Conservation (phyloP, 169 alveolate species). For the Amoebophrya sp. region DNA sequence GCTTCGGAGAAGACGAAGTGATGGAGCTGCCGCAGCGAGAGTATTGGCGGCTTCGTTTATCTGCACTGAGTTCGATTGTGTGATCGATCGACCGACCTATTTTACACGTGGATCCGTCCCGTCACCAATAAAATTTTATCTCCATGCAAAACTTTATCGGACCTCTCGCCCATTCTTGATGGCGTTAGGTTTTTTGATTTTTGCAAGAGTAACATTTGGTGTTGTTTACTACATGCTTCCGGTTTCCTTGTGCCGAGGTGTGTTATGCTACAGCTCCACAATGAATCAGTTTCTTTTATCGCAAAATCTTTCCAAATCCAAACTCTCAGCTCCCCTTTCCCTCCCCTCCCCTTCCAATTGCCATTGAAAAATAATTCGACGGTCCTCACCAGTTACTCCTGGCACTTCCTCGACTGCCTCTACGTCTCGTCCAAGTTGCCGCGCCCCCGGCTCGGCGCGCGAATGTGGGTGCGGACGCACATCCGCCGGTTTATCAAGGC, state of each 20-base stretch:
- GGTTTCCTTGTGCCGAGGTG: not conserved
- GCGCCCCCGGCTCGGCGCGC: slow-evolving; percentile 72
- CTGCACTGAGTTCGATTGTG: not conserved
- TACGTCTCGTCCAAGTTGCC: not conserved
- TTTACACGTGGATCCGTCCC: too few species aligned
- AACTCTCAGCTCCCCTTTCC: too few species aligned
- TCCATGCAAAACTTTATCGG: not conserved
- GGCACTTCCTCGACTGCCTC: not conserved
- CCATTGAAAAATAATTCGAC: too few species aligned
- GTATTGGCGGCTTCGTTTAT: not conserved
- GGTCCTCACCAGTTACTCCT: not conserved
- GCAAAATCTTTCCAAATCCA: not conserved
- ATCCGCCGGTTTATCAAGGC: slow-evolving; percentile 52
- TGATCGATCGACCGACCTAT: too few species aligned
- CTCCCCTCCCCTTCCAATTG: too few species aligned
- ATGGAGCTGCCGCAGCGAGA: not conserved
- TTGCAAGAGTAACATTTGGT: not conserved
- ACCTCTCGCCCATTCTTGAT: not conserved
- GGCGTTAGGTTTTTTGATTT: not conserved
- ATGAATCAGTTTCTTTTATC: not conserved
- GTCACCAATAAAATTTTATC: too few species aligned
- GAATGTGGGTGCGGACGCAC: slow-evolving; percentile 56
- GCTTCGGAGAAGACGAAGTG: not conserved
- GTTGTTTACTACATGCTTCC: not conserved
- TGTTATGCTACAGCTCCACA: not conserved